Evolutionary conservation across 139 green algal genomes (phyloP).

Genomic region (Closterium sp.): DNA sequence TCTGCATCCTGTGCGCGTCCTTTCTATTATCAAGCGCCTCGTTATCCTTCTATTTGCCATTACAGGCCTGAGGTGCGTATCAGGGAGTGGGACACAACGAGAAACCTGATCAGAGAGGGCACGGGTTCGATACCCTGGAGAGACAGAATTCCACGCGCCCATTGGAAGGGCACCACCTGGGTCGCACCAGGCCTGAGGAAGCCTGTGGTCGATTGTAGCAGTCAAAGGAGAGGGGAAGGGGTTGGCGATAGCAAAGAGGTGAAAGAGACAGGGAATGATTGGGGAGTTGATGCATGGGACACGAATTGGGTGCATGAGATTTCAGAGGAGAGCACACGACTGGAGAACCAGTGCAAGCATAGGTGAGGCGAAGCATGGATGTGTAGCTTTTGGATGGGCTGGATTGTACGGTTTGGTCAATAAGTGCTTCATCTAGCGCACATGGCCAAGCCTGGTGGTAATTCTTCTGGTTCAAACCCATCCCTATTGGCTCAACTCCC

Average conservation of each 20-base stretch:
- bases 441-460: too few species aligned
- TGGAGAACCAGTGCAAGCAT: constrained; percentile 34
- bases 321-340: not conserved
- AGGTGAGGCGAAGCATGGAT: too few species aligned
- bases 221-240: not conserved
- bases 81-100: constrained; percentile 9
- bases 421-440: too few species aligned
- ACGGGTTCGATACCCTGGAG: not conserved
- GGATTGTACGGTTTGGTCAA: too few species aligned
- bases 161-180: constrained; percentile 28
- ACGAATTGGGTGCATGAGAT: constrained; percentile 12
- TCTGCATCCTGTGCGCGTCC: too few species aligned
- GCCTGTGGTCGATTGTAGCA: not conserved
- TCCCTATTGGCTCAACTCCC: too few species aligned
- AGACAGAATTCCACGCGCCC: constrained; percentile 4
- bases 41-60: not conserved
- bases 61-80: constrained; percentile 32
- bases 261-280: too few species aligned
- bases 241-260: not conserved
- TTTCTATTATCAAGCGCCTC: not conserved
- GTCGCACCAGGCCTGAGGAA: not conserved
- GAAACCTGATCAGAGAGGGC: not conserved
- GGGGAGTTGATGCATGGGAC: constrained; percentile 1
- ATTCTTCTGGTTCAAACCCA: too few species aligned
- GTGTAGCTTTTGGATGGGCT: too few species aligned